phyloP scores from a whole-genome alignment of 2,329 filamentous ascomycete species.

The Dactylellina haptotyla region DNA sequence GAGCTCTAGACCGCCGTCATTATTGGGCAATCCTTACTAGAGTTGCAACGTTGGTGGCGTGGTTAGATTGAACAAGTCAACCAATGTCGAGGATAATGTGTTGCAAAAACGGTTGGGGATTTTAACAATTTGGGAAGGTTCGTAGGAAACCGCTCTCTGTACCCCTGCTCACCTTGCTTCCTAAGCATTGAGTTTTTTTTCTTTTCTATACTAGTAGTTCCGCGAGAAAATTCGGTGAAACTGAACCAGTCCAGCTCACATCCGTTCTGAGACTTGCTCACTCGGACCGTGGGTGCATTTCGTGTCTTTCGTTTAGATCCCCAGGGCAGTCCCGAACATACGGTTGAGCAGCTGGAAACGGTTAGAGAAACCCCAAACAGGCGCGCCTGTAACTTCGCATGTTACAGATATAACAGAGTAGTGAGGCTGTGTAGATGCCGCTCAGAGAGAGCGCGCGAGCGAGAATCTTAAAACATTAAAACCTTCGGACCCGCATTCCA shows the following conservation, averaged over 20 bases:
- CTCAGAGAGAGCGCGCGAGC: neutral
- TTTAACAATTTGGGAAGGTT: conserved; percentile 27
- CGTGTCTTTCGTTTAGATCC: conserved; percentile 25
- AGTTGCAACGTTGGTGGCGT: conserved; percentile 13
- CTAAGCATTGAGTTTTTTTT: neutral
- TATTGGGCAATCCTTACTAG: neutral
- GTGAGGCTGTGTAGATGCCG: conserved; percentile 54
- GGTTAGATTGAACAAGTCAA: neutral
- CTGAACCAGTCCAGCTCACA: conserved; percentile 21
- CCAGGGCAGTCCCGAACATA: conserved; percentile 20
- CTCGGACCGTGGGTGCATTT: conserved; percentile 17
- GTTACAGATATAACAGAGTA: conserved; percentile 50
- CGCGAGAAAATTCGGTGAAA: conserved; percentile 21
- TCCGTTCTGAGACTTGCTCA: conserved; percentile 33
- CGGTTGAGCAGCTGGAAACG: conserved; percentile 4
- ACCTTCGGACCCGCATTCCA: conserved; percentile 12
- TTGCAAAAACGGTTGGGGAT: conserved; percentile 38
- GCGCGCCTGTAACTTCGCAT: conserved; percentile 36
- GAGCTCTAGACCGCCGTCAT: neutral
- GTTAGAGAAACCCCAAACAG: conserved; percentile 30
- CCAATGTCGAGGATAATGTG: conserved; percentile 3
- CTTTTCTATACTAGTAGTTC: too few species aligned
- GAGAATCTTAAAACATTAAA: conserved; percentile 10
- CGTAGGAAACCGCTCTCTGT: neutral
- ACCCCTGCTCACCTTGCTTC: neutral